Conservation (phyloP, 257 asterid genomes). For the Solanum okadae region DNA sequence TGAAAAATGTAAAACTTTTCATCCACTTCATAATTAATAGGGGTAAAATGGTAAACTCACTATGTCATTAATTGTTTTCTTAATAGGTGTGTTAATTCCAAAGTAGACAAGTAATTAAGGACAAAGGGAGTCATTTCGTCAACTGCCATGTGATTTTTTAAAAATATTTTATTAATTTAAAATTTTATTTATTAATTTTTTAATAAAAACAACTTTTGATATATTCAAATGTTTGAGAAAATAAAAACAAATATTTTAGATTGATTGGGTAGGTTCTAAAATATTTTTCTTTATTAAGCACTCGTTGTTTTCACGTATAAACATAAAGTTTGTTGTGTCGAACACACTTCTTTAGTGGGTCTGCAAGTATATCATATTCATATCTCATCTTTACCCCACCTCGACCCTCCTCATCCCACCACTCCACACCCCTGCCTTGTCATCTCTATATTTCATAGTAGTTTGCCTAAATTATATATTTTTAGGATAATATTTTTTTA, state of each 20-base stretch:
- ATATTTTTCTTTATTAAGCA: background rate
- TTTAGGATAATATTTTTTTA: too few species aligned
- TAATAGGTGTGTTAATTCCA: too few species aligned
- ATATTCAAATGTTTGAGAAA: background rate
- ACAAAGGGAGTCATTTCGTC: background rate
- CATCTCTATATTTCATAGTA: background rate
- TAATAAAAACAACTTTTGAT: background rate
- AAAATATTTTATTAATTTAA: too few species aligned
- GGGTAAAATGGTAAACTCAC: too few species aligned
- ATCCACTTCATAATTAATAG: too few species aligned
- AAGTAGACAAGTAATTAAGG: too few species aligned
- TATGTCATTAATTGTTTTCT: too few species aligned
- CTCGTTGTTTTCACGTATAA: background rate
- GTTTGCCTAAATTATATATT: background rate
- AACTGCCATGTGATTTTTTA: background rate
- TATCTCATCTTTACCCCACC: background rate
- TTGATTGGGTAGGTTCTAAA: background rate
- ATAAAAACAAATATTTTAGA: background rate
- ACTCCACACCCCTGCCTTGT: background rate
- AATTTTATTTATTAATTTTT: too few species aligned
- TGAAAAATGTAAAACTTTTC: too few species aligned
- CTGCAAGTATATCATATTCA: background rate
- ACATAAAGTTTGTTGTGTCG: background rate
- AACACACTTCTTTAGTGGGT: background rate
- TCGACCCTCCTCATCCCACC: background rate